Percentiles rank a stretch among this genome's conserved stretches.
phyloP scores from a whole-genome alignment of 495 filamentous ascomycete genomes.

The Cladorrhinum samala region DNA sequence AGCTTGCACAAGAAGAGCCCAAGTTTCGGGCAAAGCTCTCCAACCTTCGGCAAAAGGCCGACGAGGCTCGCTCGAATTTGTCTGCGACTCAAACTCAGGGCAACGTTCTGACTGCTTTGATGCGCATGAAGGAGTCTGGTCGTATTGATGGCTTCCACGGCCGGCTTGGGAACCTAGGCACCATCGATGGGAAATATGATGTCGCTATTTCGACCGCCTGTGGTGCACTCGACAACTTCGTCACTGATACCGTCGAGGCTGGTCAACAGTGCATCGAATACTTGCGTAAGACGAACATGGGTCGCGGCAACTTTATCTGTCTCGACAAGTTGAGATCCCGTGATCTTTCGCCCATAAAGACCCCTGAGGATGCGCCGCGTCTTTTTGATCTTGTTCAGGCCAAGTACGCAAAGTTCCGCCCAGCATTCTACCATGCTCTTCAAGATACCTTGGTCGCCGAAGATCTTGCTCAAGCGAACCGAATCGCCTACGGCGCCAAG shows the following conservation, averaged over 20 bases:
- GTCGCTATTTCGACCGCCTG: conserved; percentile 96
- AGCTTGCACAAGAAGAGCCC: conserved; percentile 69
- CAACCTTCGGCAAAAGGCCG: conserved; percentile 82
- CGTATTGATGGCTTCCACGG: conserved; percentile 96
- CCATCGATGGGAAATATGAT: conserved; percentile 90
- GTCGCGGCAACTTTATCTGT: conserved; percentile 95
- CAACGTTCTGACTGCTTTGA: conserved; percentile 83
- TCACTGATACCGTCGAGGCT: conserved; percentile 89
- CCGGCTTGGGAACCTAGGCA: conserved; percentile 89
- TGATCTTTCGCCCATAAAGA: conserved; percentile 71
- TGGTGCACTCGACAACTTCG: conserved; percentile 83
- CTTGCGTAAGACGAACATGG: conserved; percentile 92
- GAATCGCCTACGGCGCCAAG: conserved; percentile 87
- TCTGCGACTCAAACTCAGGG: conserved; percentile 86
- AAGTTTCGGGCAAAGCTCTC: conserved; percentile 75
- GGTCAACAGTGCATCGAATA: conserved; percentile 98
- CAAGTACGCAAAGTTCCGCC: conserved; percentile 78
- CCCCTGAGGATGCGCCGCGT: conserved; percentile 85
- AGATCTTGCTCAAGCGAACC: conserved; percentile 87
- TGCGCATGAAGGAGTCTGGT: conserved; percentile 92
- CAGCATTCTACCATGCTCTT: conserved; percentile 89
- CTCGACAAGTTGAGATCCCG: conserved; percentile 75
- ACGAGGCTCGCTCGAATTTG: conserved; percentile 85
- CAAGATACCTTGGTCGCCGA: conserved; percentile 91
- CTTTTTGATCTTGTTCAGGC: conserved; percentile 89